Percentiles rank a stretch among this genome's conserved stretches.
Conservation (phyloP, 495 filamentous ascomycete genomes). For the Choiromyces venosus region DNA sequence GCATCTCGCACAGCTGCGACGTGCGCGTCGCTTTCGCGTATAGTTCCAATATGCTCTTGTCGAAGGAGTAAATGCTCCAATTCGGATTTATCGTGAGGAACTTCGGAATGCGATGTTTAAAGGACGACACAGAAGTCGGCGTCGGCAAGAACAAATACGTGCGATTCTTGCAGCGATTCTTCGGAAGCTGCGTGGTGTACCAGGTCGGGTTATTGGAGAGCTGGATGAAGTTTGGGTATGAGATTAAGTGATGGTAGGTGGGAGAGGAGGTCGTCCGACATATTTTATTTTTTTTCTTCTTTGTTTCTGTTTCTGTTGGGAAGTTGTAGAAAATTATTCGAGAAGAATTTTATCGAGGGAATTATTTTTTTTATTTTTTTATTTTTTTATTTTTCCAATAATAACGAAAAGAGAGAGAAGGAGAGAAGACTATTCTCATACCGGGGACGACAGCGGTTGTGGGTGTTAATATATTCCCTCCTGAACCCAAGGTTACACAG, state of each 20-base stretch:
- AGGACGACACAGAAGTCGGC: constrained; percentile 11
- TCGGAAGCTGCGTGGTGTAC: constrained; percentile 28
- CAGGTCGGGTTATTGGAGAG: constrained; percentile 30
- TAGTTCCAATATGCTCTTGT: constrained; percentile 22
- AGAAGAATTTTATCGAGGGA: background rate
- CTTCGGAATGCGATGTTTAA: constrained; percentile 5
- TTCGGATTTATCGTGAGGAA: constrained; percentile 34
- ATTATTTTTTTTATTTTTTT: no score
- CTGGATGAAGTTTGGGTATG: constrained; percentile 31
- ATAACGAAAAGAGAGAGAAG: no score
- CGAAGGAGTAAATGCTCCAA: constrained; percentile 37
- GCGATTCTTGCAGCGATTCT: constrained; percentile 16
- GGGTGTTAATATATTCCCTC: background rate
- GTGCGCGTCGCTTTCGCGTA: constrained; percentile 12
- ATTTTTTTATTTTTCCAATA: no score
- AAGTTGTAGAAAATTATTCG: background rate
- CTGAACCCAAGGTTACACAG: background rate
- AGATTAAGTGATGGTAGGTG: constrained; percentile 35
- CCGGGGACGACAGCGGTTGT: background rate
- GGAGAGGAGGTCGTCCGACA: constrained; percentile 34
- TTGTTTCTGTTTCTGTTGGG: no score
- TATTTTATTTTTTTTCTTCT: constrained; percentile 37
- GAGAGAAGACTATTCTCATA: background rate
- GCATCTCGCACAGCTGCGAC: constrained; percentile 31
- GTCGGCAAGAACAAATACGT: constrained; percentile 30